Evolutionary conservation across 2,329 filamentous ascomycete species (phyloP).

Genomic region (Fusarium albidum): DNA sequence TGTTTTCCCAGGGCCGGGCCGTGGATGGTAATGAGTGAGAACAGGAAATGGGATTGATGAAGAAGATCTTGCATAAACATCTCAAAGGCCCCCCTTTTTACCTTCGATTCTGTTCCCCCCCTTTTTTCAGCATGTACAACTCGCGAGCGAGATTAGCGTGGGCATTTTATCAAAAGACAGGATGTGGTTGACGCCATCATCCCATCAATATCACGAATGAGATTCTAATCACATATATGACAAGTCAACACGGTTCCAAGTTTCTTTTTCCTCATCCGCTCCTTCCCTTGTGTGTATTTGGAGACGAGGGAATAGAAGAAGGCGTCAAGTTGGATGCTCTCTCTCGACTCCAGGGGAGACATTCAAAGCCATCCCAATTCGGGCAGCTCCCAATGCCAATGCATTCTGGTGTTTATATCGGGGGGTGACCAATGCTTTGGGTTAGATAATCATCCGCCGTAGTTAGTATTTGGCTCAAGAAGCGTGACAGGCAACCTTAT

Average conservation of each 20-base stretch:
- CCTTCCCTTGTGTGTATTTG: constrained; percentile 85
- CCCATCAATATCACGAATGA: constrained; percentile 24
- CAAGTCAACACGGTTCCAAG: too few relatives aligned
- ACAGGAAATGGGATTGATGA: constrained; percentile 25
- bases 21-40: constrained; percentile 35
- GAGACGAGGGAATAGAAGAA: constrained; percentile 96
- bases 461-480: not conserved
- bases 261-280: too few relatives aligned
- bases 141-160: constrained; percentile 42
- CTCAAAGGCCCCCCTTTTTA: constrained; percentile 23
- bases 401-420: too few relatives aligned
- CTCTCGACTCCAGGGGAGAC: too few relatives aligned
- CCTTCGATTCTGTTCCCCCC: constrained; percentile 32
- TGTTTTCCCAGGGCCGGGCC: constrained; percentile 22
- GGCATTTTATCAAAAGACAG: constrained; percentile 40
- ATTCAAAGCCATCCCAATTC: not conserved
- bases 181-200: constrained; percentile 29
- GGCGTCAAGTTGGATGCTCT: constrained; percentile 70
- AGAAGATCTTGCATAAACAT: constrained; percentile 39
- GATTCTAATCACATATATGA: not conserved
- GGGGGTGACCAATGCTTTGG: too few relatives aligned
- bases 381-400: not conserved
- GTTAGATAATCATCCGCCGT: not conserved
- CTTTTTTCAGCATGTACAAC: constrained; percentile 38
- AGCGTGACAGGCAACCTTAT: not conserved